Evolutionary conservation across 331 rosid species (phyloP), one percentile per base, ranked within the genome.

Genomic region (Malus hybrid): DNA sequence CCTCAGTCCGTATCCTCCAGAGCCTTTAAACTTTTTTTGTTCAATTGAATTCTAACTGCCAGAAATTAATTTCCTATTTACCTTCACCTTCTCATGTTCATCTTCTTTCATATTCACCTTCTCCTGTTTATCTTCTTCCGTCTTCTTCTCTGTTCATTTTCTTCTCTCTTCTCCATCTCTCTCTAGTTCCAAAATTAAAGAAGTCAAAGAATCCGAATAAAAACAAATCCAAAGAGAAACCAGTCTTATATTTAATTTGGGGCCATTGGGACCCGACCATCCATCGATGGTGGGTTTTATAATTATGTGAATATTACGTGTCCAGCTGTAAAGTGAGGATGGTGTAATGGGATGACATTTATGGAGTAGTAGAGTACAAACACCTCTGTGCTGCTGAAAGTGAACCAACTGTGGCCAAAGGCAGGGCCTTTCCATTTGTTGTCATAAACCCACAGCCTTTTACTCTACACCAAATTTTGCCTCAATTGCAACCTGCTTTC

Each of bases 321-420:
- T 62, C 77, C 77, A 74, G 61, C 70, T 74, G 77, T 74, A 74
- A 62, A 74, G 70, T 18, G 20, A 15, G 33, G 30, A 11, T 5
- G 39, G 24, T 39, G 58, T 12, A 73, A 72, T 36, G 66, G 39
- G 57, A 24, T 7, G 10, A 61, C 70, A 62, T 63, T 63, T 55
- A 63, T 63, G 63, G 50, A 39, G 77, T 69, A 63, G 9, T 29
- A 19, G 70, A 46, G 28, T 69, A 61, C 32, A 56, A 46, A 12
- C 50, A 6, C 20, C 77, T 46, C 33, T 53, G 66, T 46, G 66
- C 48, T 74, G 70, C 77, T 60, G 29, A 74, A 67, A 67, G 22
- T 24, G 29, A 61, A 39, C 68, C 68, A 16, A 26, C 46, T 18
- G 77, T 64, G 46, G 68, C 68, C 5, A 0, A 64, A 32, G 68